phyloP scores from a whole-genome alignment of 495 filamentous ascomycete species.

The Copromyces sp. region DNA sequence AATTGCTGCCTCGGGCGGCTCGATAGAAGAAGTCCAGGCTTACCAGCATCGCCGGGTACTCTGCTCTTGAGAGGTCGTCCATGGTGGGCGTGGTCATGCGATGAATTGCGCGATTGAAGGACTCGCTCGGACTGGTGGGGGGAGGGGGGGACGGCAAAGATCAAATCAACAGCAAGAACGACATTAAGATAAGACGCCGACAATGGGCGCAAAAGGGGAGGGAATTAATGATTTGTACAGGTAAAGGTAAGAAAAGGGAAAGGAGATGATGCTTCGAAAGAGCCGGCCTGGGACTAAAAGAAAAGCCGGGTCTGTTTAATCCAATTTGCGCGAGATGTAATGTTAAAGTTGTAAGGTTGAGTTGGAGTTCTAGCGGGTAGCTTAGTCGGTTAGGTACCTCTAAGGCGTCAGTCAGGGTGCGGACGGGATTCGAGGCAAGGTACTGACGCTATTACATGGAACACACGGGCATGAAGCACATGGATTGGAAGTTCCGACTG shows the following conservation, averaged over 20 bases:
- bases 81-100: constrained; percentile 33
- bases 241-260: background rate
- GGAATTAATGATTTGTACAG: background rate
- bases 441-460: background rate
- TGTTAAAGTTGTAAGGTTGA: background rate
- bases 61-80: constrained; percentile 74
- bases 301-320: background rate
- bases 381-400: background rate
- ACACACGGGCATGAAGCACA: background rate
- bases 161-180: background rate
- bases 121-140: background rate
- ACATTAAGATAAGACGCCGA: background rate
- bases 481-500: background rate
- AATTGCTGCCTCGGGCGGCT: background rate
- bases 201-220: background rate
- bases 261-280: background rate
- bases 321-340: background rate
- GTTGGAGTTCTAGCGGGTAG: background rate
- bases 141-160: background rate
- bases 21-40: constrained; percentile 21
- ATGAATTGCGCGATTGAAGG: background rate
- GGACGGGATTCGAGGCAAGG: background rate
- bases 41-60: constrained; percentile 96
- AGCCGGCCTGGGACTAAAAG: background rate
- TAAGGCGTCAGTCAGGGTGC: background rate